These are phyloP conservation scores for Neocatenulostroma microsporum DNA, from an alignment of 2,329 filamentous ascomycete species.

Conservation along the genomic window DNA sequence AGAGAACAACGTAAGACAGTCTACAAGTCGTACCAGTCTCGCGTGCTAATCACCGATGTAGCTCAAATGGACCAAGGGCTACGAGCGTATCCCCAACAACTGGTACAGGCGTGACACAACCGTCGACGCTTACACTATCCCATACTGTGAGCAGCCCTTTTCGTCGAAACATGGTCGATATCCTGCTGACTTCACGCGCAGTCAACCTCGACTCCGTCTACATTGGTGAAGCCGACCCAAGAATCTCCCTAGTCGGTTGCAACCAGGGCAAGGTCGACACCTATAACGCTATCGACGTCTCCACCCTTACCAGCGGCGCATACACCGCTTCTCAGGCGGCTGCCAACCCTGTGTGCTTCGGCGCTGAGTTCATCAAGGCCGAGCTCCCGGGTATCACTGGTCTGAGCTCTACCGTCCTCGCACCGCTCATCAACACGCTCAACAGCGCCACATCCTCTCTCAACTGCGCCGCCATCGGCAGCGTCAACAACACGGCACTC, in stretches of 20 bases:
- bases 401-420: slow-evolving; percentile 4
- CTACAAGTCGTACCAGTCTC: background rate
- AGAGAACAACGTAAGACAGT: slow-evolving; percentile 20
- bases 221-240: slow-evolving; percentile 21
- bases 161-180: background rate
- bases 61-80: slow-evolving; percentile 25
- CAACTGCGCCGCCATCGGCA: slow-evolving; percentile 19
- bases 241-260: slow-evolving; percentile 27
- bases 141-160: slow-evolving; percentile 15
- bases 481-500: slow-evolving; percentile 21
- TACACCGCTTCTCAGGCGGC: slow-evolving; percentile 31
- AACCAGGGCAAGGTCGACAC: slow-evolving; percentile 30
- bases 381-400: slow-evolving; percentile 19
- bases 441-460: slow-evolving; percentile 8
- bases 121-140: slow-evolving; percentile 29
- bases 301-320: slow-evolving; percentile 33
- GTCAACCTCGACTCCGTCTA: slow-evolving; percentile 23
- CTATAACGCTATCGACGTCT: slow-evolving; percentile 28
- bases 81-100: slow-evolving; percentile 38
- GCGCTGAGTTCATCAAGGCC: slow-evolving; percentile 15
- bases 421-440: slow-evolving; percentile 11
- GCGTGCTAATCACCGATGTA: slow-evolving; percentile 8
- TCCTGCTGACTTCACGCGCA: slow-evolving; percentile 9
- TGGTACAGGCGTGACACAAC: slow-evolving; percentile 27
- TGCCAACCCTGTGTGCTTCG: slow-evolving; percentile 23